Evolutionary conservation across 257 asterid species (phyloP).

Genomic region (Leptodermis oblonga): DNA sequence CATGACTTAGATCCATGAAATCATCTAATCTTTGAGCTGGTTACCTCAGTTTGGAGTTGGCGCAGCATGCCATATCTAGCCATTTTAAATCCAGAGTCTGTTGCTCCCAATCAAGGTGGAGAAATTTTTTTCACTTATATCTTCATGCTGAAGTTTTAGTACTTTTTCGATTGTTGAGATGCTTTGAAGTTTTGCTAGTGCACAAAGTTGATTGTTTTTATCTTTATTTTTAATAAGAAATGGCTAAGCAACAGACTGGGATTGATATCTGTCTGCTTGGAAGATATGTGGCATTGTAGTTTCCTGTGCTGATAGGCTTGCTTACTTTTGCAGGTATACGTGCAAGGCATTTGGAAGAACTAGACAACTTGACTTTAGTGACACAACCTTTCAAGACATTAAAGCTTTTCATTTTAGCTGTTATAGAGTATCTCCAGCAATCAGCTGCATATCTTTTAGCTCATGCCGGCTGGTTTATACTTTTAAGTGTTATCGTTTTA

Average conservation of each 20-base stretch:
- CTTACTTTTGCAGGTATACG: constrained; percentile 48
- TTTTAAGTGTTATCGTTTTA: constrained; percentile 29
- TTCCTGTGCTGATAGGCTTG: constrained; percentile 13
- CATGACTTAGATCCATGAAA: background rate
- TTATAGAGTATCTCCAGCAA: constrained; percentile 43
- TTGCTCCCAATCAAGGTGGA: background rate
- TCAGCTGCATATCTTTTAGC: constrained; percentile 60
- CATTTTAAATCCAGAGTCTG: background rate
- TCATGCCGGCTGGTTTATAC: constrained; percentile 50
- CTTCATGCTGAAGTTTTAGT: background rate
- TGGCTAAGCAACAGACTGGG: background rate
- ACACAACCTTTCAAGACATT: constrained; percentile 68
- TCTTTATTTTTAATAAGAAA: background rate
- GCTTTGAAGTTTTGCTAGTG: background rate
- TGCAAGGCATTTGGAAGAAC: constrained; percentile 53
- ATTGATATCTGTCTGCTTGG: background rate
- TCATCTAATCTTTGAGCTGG: background rate
- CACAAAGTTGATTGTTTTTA: background rate
- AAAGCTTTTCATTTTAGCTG: constrained; percentile 57
- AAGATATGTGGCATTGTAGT: background rate
- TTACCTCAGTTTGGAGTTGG: background rate
- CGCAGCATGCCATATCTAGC: background rate
- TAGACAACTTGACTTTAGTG: constrained; percentile 54
- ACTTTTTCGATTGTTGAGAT: background rate
- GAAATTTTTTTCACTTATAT: background rate